Percentiles rank a stretch among this genome's conserved stretches.
Evolutionary conservation across 108 stramenopile species (phyloP).

Genomic region (Conticribra weissflogii): DNA sequence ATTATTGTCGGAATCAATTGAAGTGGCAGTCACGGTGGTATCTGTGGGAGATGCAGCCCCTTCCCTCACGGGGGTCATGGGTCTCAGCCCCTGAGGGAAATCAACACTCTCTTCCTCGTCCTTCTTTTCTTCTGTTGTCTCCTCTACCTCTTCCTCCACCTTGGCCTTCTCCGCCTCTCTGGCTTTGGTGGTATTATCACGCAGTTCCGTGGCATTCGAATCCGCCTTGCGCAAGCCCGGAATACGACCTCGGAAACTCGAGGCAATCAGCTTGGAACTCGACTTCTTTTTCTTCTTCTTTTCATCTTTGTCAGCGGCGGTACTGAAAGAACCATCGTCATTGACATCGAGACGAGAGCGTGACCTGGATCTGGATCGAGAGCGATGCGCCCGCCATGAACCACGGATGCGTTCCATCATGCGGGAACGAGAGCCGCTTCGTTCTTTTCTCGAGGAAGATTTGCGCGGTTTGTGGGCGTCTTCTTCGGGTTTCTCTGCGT

Average conservation of each 20-base stretch:
- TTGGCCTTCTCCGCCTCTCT: neutral
- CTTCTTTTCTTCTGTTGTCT: conserved; percentile 1
- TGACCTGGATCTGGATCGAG: neutral
- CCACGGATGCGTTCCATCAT: conserved; percentile 28
- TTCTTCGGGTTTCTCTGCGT: neutral
- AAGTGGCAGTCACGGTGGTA: neutral
- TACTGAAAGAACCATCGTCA: neutral
- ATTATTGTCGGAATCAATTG: neutral
- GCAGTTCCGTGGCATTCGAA: conserved; percentile 33
- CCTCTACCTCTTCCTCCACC: neutral
- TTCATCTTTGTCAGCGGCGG: neutral
- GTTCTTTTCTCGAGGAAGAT: too few species aligned
- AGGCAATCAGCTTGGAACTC: neutral
- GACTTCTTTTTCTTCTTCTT: neutral
- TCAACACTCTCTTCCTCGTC: conserved; percentile 12
- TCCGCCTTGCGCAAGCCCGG: conserved; percentile 22
- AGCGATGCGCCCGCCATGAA: conserved; percentile 13
- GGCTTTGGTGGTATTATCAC: conserved; percentile 31
- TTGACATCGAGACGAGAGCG: neutral
- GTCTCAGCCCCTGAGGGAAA: neutral
- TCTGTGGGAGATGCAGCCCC: conserved; percentile 7
- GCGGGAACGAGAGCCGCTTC: neutral
- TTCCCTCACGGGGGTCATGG: conserved; percentile 18
- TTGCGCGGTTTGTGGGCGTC: too few species aligned
- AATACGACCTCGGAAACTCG: neutral